phyloP scores from a whole-genome alignment of 345 rosid genomes.

The Eucalyptus pumila region DNA sequence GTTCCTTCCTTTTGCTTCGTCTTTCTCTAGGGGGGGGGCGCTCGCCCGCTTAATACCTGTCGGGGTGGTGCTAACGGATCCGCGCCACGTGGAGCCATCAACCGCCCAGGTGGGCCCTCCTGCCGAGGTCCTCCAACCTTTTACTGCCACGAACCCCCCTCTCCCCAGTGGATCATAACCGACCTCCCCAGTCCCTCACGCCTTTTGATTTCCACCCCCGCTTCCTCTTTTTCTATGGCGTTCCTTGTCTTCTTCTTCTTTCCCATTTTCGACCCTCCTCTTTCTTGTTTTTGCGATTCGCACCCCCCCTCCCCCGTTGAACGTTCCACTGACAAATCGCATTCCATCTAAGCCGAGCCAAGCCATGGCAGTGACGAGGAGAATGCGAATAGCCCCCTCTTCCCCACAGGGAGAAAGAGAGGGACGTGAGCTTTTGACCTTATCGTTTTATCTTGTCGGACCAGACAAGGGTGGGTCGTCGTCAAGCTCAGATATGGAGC shows the following conservation, averaged over 20 bases:
- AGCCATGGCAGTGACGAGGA: neutral
- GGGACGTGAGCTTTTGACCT: slow-evolving; percentile 1
- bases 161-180: slow-evolving; percentile 10
- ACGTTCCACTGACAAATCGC: neutral
- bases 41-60: neutral
- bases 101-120: neutral
- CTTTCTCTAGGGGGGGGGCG: neutral
- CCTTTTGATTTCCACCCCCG: neutral
- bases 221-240: neutral
- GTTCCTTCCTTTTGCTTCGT: neutral
- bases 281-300: neutral
- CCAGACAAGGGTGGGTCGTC: neutral
- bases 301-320: neutral
- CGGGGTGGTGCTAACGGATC: neutral
- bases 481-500: neutral
- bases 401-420: neutral
- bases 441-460: slow-evolving; percentile 24
- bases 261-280: neutral
- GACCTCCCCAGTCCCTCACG: neutral
- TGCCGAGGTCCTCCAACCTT: neutral
- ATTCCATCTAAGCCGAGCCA: neutral
- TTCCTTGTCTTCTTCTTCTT: neutral
- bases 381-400: neutral
- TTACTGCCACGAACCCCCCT: slow-evolving; percentile 18
- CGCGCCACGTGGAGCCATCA: slow-evolving; percentile 13